Evolutionary conservation across 345 rosid genomes (phyloP).

Genomic region (Trapa bicornis): DNA sequence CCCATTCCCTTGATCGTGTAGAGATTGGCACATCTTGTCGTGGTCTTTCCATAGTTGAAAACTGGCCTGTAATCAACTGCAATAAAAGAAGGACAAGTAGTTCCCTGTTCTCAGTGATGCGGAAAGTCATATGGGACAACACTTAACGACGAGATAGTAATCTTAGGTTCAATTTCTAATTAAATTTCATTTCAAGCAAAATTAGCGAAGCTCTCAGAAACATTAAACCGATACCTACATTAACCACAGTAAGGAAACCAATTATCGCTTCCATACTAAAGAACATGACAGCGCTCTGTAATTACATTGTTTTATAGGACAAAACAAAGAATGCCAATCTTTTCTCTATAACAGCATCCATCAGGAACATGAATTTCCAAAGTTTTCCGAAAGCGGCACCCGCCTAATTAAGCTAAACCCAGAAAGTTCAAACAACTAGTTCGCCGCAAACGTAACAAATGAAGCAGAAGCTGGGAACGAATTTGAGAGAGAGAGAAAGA

Average conservation of each 20-base stretch:
- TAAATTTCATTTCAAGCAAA: background rate
- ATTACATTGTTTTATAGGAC: background rate
- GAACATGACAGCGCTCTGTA: background rate
- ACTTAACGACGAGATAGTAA: background rate
- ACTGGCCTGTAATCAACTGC: background rate
- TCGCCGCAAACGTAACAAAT: background rate
- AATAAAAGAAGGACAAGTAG: background rate
- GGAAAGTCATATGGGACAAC: no score
- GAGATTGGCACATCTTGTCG: slow-evolving; percentile 52
- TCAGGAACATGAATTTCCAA: background rate
- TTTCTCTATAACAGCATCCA: no score
- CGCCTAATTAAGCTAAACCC: slow-evolving; percentile 1
- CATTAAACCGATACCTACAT: background rate
- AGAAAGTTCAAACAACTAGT: background rate
- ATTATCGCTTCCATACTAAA: background rate
- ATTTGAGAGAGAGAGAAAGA: background rate
- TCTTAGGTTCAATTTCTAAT: background rate
- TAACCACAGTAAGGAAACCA: background rate
- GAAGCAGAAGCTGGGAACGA: background rate
- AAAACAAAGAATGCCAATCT: background rate
- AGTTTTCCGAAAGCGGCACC: background rate
- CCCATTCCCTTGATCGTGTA: slow-evolving; percentile 82
- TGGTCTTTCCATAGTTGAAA: slow-evolving; percentile 42
- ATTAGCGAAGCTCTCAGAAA: no score
- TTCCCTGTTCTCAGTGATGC: background rate